Base-by-base conservation (phyloP, 768 basidiomycete genomes). In the Paxillus ammoniavirescens region DNA sequence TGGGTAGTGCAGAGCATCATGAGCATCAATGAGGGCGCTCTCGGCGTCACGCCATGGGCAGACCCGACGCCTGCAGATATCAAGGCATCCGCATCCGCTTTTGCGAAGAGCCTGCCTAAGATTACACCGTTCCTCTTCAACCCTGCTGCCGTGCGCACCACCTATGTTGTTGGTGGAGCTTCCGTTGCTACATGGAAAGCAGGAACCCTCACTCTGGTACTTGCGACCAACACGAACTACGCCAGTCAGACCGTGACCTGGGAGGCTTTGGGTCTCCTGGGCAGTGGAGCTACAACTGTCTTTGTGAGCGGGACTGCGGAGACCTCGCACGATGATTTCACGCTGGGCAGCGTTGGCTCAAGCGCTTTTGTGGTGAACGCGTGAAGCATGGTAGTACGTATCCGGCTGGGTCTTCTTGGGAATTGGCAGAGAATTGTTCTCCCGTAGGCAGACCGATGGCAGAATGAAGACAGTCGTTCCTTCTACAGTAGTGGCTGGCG, bases 1-100 rank as follows among this genome's bases (percentile, higher is more conserved):
- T 90, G 80, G 64, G 74, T 88, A 14, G 79, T 89, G 4, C 73
- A 88, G 69, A 79, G 76, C 57, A 75, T 86, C 33, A 64, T 90
- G 15, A 83, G 79, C 1, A 82, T 90, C 64, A 89, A 87, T 55
- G 87, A 89, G 50, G 86, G 88, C 6, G 86, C 74, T 2, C 65
- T 82, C 5, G 86, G 84, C 72, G 58, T 83, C 35, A 57, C 72
- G 4, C 58, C 69, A 4, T 77, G 83, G 83, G 67, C 65, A 41
- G 82, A 85, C 62, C 82, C 82, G 0, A 82, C 78, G 0, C 58
- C 77, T 0, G 49, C 72, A 5, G 78, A 82, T 37, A 82, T 85
- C 70, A 82, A 84, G 63, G 60, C 68, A 2, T 75, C 77, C 4
- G 74, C 81, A 0, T 84, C 83, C 0, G 57, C 63, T 5, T 73